Evolutionary conservation across 371 early-diverging fungal species (phyloP), one percentile per base, ranked within the genome.

Genomic region (Batrachochytrium dendrobatidis): DNA sequence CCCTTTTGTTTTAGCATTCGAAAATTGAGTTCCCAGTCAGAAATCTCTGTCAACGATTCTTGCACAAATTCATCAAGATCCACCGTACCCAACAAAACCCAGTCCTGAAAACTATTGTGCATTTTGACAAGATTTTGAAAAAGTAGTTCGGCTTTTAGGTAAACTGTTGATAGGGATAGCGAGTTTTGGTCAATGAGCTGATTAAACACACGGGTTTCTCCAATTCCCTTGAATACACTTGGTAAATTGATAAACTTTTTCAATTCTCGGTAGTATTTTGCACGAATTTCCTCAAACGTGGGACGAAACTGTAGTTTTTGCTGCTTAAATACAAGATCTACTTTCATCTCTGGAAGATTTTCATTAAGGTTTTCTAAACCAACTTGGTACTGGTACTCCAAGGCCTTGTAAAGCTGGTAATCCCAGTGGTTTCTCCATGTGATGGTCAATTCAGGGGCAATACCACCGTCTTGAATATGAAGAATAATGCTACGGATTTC

Each of bases 231-330:
- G 59, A 79, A 79, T 0, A 66, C 24, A 28, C 65, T 53, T 3
- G 82, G 82, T 17, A 77, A 65, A 49, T 73, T 76, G 54, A 81
- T 76, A 55, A 77, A 68, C 56, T 70, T 72, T 61, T 78, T 77
- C 63, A 81, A 65, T 60, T 81, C 82, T 1, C 77, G 62, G 58
- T 76, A 81, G 61, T 77, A 79, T 62, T 75, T 75, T 24, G 80
- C 78, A 30, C 74, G 50, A 45, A 81, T 66, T 54, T 81, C 80
- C 56, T 81, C 82, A 54, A 73, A 69, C 1, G 77, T 54, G 18
- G 82, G 82, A 1, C 78, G 63, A 52, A 75, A 71, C 54, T 76
- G 75, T 1, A 81, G 60, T 44, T 66, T 65, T 39, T 67, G 69
- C 49, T 75, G 70, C 53, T 74, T 73, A 53, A 71, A 74, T 17